Evolutionary conservation across 331 rosid genomes (phyloP), one percentile per base, ranked within the genome.

Genomic region (Spiraea crenata): DNA sequence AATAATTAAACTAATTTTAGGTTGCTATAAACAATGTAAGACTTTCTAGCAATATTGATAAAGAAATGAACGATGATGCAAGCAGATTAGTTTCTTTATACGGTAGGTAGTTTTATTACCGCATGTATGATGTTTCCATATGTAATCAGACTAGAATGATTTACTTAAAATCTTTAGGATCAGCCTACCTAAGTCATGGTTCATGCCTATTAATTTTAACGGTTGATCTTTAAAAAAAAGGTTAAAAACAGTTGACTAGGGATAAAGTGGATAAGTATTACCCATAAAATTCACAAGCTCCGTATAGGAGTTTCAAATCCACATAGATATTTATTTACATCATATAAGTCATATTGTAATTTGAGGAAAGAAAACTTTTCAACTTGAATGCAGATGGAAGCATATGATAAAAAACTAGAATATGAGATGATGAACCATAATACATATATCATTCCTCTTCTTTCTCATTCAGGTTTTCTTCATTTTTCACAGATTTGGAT

Each of bases 1-100:
- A 38, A 56, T 56, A 70, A 70, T 70, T 70, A 70, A 69, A 14
- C 44, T 70, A 57, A 50, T 56, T 31, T 69, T 42, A 56, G 25
- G 2, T 19, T 42, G 74, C 13, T 48, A 57, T 25, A 48, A 37
- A 9, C n/a, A 52, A 70, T 9, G 74, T 61, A 55, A 44, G 48
- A 34, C 63, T 70, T 69, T 60, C 31, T 15, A 31, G 17, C 74
- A 44, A 1, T 31, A 9, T 41, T 42, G 56, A 64, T 10, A 25
- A 40, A 50, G 12, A 38, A 40, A 40, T 12, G 31, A 41, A 25
- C 45, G 9, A 34, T 16, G 46, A 57, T 57, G 65, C 46, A 70
- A 44, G 46, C 74, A 70, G 1, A 44, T 16, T 56, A 0, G 31
- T 9, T 25, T 44, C 31, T 70, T 57, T 57, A 31, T 25, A n/a